Base-by-base conservation (phyloP, 129 eudicot species). In the Smallanthus sonchifolius region DNA sequence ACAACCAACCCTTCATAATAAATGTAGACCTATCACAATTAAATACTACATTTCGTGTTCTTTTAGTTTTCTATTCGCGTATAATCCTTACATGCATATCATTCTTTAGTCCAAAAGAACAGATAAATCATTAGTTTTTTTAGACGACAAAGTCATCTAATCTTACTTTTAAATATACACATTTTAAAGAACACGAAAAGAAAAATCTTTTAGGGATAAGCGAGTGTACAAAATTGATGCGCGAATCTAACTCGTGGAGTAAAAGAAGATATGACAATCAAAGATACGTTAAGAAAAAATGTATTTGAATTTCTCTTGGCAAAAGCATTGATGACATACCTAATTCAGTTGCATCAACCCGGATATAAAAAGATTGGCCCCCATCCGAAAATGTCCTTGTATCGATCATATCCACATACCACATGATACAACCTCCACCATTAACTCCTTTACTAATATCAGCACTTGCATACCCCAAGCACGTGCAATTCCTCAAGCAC, bases 401-500 rank as follows among this genome's bases (percentile, higher is more conserved):
- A 61, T 61, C 67, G 6, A 61, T 61, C 67, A 61, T 61, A 20
- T 61, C 40, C 19, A 42, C 67, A 61, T 61, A 13, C 67, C 67
- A 61, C 43, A 4, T 61, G 13, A 61, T 61, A 34, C 67, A 61
- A 61, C 67, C 67, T 13, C 64, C 38, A 20, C 11, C 87, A 0
- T 70, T 5, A 8, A 0, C 65, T 24, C 9, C 39, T 61, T 61
- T 61, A 61, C 67, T 34, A 14, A 61, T 6, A 61, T 61, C 79
- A 9, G 74, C 87, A 47, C 56, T 15, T 1, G 86, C 77, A 36
- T 81, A 88, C 37, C 79, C 95, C 56, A 76, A 16, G 77, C 95
- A 88, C 17, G 86, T 78, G 79, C 95, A 88, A 83, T 88, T 79
- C 52, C 32, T 70, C 72, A 74, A 20, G 75, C 95, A 88, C 76